Percentiles rank a stretch among this genome's conserved stretches.
Evolutionary conservation across 768 basidiomycete genomes (phyloP).

Genomic region (Chalciporus sphaerocephalus): DNA sequence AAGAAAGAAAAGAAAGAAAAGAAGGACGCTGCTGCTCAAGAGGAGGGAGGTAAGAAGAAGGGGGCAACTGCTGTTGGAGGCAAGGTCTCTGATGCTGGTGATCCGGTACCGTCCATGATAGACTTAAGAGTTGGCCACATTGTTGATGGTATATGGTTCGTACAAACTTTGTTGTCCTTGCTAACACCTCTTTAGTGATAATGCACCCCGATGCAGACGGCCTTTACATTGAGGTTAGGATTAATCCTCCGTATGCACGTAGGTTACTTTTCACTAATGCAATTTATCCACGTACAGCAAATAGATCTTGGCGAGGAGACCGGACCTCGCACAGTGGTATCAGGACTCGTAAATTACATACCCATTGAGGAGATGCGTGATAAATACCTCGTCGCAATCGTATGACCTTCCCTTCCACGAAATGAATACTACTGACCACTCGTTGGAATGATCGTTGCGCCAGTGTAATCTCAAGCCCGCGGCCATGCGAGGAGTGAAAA

Average conservation of each 20-base stretch:
- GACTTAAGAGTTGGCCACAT: slow-evolving; percentile 94
- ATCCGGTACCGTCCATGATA: slow-evolving; percentile 93
- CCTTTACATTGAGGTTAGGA: slow-evolving; percentile 84
- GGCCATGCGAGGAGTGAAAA: slow-evolving; percentile 95
- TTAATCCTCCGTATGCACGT: neutral
- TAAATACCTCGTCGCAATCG: slow-evolving; percentile 78
- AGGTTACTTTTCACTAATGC: slow-evolving; percentile 2
- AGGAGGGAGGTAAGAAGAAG: slow-evolving; percentile 37
- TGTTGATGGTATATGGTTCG: slow-evolving; percentile 69
- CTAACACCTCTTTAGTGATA: slow-evolving; percentile 53
- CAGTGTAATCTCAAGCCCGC: slow-evolving; percentile 95
- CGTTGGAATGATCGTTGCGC: neutral
- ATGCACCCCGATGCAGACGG: slow-evolving; percentile 97
- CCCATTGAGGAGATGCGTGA: slow-evolving; percentile 91
- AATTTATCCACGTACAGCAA: slow-evolving; percentile 54
- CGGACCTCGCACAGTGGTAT: slow-evolving; percentile 93
- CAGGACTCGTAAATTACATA: slow-evolving; percentile 94
- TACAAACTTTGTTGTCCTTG: neutral
- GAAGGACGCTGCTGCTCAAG: slow-evolving; percentile 35
- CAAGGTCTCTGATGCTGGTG: slow-evolving; percentile 56
- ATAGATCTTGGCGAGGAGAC: slow-evolving; percentile 95
- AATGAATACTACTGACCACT: neutral
- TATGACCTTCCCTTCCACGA: slow-evolving; percentile 32
- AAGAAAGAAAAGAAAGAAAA: slow-evolving; percentile 56
- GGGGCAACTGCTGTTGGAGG: slow-evolving; percentile 32